A percentile compares a stretch with the other conserved stretches of the same genome.
Evolutionary conservation across 768 basidiomycete genomes (phyloP).

Genomic region (Leccinellum albellum): DNA sequence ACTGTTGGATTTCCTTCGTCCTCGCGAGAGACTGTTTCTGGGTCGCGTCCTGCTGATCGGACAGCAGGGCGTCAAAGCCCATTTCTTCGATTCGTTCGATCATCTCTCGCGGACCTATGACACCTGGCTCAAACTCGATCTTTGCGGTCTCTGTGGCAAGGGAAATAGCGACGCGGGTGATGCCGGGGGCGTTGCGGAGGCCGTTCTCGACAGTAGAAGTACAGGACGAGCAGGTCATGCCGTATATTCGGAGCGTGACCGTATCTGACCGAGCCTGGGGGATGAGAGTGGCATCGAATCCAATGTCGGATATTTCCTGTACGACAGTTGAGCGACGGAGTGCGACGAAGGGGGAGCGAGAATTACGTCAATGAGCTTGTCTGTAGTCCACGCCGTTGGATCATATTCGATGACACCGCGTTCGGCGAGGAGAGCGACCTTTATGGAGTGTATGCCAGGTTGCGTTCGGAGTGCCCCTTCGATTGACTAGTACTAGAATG

Average conservation of each 20-base stretch:
- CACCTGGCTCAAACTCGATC: conserved; percentile 66
- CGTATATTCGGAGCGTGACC: conserved; percentile 77
- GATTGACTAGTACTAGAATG: conserved; percentile 52
- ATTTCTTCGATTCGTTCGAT: conserved; percentile 84
- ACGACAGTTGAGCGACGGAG: conserved; percentile 4
- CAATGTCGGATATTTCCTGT: conserved; percentile 90
- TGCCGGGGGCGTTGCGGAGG: conserved; percentile 67
- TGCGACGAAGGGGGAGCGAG: not conserved
- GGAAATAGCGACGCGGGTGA: conserved; percentile 67
- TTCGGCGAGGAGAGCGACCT: conserved; percentile 97
- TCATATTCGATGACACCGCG: conserved; percentile 91
- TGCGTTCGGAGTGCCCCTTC: conserved; percentile 80
- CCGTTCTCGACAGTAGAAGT: conserved; percentile 71
- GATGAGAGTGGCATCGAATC: conserved; percentile 83
- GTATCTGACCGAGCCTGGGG: conserved; percentile 61
- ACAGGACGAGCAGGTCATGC: conserved; percentile 88
- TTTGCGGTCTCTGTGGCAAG: conserved; percentile 74
- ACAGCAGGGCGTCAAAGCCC: conserved; percentile 87
- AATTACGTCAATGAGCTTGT: conserved; percentile 68
- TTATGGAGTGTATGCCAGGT: conserved; percentile 85
- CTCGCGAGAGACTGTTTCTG: conserved; percentile 83
- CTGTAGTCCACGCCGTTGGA: conserved; percentile 70
- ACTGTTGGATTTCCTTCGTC: conserved; percentile 88
- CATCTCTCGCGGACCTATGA: conserved; percentile 81
- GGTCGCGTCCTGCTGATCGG: conserved; percentile 74